Evolutionary conservation across 1,284 basidiomycete species (phyloP).

Genomic region (Puccinia novopanici): DNA sequence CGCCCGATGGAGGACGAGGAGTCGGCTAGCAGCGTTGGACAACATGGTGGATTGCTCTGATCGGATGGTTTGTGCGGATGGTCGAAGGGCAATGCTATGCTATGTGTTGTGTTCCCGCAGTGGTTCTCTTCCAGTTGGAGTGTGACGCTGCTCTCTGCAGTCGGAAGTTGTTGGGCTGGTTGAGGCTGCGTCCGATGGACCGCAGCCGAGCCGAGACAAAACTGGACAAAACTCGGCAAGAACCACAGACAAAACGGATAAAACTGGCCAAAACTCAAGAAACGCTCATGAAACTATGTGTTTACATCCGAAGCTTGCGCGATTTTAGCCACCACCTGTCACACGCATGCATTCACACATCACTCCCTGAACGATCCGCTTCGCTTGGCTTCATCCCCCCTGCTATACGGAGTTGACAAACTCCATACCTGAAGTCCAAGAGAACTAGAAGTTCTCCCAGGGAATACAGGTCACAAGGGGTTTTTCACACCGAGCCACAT

Average conservation of each 20-base stretch:
- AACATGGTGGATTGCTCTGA: background rate
- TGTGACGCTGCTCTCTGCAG: background rate
- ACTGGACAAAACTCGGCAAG: no score
- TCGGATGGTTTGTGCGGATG: background rate
- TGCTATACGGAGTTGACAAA: no score
- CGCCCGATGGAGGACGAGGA: slow-evolving; percentile 14
- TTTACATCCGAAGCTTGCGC: background rate
- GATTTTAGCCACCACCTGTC: background rate
- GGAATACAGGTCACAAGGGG: no score
- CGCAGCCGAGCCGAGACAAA: background rate
- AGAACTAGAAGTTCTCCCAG: no score
- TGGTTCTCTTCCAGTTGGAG: background rate
- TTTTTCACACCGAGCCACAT: no score
- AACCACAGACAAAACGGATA: background rate
- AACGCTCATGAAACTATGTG: background rate
- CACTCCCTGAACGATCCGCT: no score
- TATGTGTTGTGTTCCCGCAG: background rate
- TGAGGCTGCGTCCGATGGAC: background rate
- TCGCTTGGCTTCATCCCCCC: no score
- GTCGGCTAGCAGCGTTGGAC: slow-evolving; percentile 22
- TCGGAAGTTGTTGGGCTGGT: background rate
- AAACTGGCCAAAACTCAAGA: background rate
- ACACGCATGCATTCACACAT: background rate
- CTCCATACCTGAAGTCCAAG: no score
- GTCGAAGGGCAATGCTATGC: background rate